phyloP scores from a whole-genome alignment of 768 basidiomycete genomes.

The Agaricus sinodeliciosus region DNA sequence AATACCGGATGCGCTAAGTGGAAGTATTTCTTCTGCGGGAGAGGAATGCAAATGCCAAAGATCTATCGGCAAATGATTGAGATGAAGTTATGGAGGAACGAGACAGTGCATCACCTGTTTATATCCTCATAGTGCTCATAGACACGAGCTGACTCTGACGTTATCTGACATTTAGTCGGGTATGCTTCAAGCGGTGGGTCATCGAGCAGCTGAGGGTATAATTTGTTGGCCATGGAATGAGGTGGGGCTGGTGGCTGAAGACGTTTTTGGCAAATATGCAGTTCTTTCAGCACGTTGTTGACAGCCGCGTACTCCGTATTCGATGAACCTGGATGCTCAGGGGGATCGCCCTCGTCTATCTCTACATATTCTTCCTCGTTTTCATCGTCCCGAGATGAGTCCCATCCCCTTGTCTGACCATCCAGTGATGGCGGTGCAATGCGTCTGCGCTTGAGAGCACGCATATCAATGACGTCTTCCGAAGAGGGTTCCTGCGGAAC shows the following conservation, averaged over 20 bases:
- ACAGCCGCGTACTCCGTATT: conserved; percentile 46
- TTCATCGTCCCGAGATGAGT: conserved; percentile 21
- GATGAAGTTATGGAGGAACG: not conserved
- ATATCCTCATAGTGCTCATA: conserved; percentile 53
- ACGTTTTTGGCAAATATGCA: conserved; percentile 65
- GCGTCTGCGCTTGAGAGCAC: conserved; percentile 47
- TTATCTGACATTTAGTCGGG: conserved; percentile 1
- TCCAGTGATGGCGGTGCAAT: conserved; percentile 45
- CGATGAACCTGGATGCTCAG: not conserved
- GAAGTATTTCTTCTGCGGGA: conserved; percentile 45
- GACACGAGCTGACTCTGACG: conserved; percentile 35
- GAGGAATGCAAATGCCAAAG: conserved; percentile 60
- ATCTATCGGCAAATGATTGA: conserved; percentile 29
- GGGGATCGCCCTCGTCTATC: conserved; percentile 21
- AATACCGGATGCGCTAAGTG: not conserved
- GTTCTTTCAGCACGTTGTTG: conserved; percentile 62
- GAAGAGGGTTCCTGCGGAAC: conserved; percentile 19
- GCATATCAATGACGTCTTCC: conserved; percentile 21
- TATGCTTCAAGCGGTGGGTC: not conserved
- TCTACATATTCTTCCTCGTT: conserved; percentile 26
- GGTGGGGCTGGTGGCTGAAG: conserved; percentile 29
- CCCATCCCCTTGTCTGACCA: conserved; percentile 45
- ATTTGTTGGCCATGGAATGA: not conserved
- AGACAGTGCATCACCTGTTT: conserved; percentile 42
- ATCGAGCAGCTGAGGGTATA: not conserved